Conservation (phyloP, 768 basidiomycete species). For the Suillus decipiens region DNA sequence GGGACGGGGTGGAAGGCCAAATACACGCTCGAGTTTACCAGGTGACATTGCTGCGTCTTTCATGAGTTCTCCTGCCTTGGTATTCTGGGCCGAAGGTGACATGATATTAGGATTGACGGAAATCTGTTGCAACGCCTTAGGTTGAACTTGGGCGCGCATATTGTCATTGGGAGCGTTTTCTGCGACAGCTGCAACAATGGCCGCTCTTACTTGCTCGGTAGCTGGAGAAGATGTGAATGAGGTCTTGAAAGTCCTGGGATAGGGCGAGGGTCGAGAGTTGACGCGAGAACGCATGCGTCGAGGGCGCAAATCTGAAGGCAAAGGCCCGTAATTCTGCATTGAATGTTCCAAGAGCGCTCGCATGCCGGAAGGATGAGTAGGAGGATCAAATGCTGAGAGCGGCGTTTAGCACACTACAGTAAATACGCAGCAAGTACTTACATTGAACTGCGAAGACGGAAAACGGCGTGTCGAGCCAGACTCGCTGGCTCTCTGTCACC, state of each 20-base stretch:
- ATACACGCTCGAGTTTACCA: constrained; percentile 30
- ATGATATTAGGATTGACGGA: constrained; percentile 44
- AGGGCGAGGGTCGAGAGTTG: constrained; percentile 72
- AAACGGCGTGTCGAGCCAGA: constrained; percentile 73
- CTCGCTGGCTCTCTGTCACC: constrained; percentile 63
- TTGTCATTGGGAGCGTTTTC: constrained; percentile 20
- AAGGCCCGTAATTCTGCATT: constrained; percentile 66
- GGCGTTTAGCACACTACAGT: constrained; percentile 13
- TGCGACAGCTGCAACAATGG: constrained; percentile 21
- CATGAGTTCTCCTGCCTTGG: constrained; percentile 25
- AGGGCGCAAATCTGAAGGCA: constrained; percentile 70
- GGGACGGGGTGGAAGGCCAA: constrained; percentile 40
- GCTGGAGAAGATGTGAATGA: constrained; percentile 39
- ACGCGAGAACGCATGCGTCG: constrained; percentile 67
- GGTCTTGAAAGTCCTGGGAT: constrained; percentile 56
- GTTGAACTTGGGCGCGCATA: constrained; percentile 23
- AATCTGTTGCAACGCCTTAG: constrained; percentile 43
- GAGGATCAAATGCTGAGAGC: constrained; percentile 67
- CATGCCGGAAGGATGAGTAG: constrained; percentile 64
- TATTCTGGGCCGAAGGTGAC: constrained; percentile 39
- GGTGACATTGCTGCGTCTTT: constrained; percentile 36
- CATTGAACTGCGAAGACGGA: constrained; percentile 74
- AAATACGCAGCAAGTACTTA: constrained; percentile 37
- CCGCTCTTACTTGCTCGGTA: constrained; percentile 39
- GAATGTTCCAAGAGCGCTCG: constrained; percentile 74